These are phyloP conservation scores for Zopfia rhizophila DNA, from an alignment of 2,329 filamentous ascomycete genomes.

Conservation along the genomic window DNA sequence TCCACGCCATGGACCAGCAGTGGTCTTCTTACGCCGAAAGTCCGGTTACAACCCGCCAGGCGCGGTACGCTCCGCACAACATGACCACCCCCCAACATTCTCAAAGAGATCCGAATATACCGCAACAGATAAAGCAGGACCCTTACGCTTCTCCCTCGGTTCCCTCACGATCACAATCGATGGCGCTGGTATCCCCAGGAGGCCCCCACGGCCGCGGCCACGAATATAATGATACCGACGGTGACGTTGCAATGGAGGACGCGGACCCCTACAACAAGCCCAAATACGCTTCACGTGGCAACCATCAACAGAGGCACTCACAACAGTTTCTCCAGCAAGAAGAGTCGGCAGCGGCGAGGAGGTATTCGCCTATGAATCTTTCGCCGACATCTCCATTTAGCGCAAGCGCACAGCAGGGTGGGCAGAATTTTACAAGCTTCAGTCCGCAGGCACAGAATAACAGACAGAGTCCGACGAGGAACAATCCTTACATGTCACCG, in stretches of 20 bases:
- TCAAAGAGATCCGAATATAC: constrained; percentile 42
- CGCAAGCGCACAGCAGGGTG: constrained; percentile 65
- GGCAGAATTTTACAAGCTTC: constrained; percentile 54
- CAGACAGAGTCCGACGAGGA: constrained; percentile 83
- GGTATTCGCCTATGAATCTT: constrained; percentile 97
- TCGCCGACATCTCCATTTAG: constrained; percentile 84
- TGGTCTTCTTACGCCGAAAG: constrained; percentile 50
- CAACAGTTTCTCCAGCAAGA: constrained; percentile 79
- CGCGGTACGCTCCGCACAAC: constrained; percentile 50
- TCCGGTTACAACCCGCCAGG: constrained; percentile 44
- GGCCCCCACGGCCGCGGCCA: constrained; percentile 39
- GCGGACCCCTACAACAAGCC: constrained; percentile 84
- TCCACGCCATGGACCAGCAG: constrained; percentile 49
- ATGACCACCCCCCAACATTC: constrained; percentile 42
- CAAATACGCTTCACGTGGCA: constrained; percentile 84
- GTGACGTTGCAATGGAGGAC: constrained; percentile 79
- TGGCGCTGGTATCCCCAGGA: constrained; percentile 49
- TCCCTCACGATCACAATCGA: constrained; percentile 49
- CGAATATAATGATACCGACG: constrained; percentile 56
- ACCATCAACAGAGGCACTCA: constrained; percentile 79
- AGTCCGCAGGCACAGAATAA: constrained; percentile 60
- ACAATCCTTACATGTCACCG: constrained; percentile 67
- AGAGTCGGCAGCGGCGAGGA: constrained; percentile 83
- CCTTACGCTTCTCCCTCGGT: constrained; percentile 46
- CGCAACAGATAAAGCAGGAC: constrained; percentile 48